Base-by-base conservation (phyloP, 116 monocot genomes). In the Thalassia testudinum region DNA sequence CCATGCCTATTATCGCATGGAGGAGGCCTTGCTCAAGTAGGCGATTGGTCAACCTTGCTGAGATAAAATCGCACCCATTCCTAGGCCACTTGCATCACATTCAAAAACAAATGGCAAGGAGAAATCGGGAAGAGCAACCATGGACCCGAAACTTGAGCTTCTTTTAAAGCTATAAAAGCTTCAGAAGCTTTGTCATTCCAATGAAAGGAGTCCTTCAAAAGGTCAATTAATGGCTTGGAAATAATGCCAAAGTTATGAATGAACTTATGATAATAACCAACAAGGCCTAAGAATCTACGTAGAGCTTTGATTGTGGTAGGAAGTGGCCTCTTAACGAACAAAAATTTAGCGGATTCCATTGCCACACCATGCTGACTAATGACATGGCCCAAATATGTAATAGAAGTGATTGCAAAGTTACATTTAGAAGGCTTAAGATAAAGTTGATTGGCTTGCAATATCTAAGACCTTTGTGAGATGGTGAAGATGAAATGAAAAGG, bases 41-140 rank as follows among this genome's bases (percentile, higher is more conserved):
- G 56, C 56, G 38, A 56, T 56, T 1, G 37, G 37, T 1, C 21
- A 1, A n/a, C 12, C 8, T 2, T 56, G n/a, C 21, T 56, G 37
- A 12, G 21, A 21, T 14, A 37, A 21, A 0, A 56, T 21, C 5
- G 2, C 56, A n/a, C 56, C 56, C 20, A 56, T 22, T 17, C 30
- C 30, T 8, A 38, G 0, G 1, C 11, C 2, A 8, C 20, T 34
- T 1, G 56, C 34, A 22, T 56, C 37, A 20, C 30, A 18, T 37
- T 56, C 37, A 18, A 56, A 0, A 1, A 37, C 1, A 21, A 56
- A 56, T 1, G 56, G 56, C 12, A 37, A 11, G 2, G 30, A 1
- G 37, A 56, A 56, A 56, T 56, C n/a, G 12, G 56, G 56, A 17
- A 56, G 21, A 16, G 30, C 37, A 34, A 56, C 30, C 1, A 38